Conservation (phyloP, 2,329 filamentous ascomycete species). For the Ceratocystis alfenasii region DNA sequence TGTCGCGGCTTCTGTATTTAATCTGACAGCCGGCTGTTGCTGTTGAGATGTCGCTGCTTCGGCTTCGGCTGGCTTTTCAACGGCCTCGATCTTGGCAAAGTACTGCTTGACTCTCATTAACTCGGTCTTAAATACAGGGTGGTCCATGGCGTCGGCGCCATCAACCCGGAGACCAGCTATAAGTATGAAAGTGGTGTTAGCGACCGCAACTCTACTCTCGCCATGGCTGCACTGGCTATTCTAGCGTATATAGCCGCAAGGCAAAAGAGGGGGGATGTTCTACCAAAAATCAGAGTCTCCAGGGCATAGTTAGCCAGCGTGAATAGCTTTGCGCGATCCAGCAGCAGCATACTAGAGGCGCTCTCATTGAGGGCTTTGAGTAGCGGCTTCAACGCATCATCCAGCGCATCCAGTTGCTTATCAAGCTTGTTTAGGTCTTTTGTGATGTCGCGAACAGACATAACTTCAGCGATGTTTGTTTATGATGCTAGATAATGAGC, state of each 20-base stretch:
- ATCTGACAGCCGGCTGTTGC: constrained; percentile 35
- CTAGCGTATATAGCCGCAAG: no score
- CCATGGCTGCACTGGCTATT: neutral
- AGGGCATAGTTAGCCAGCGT: constrained; percentile 80
- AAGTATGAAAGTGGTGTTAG: constrained; percentile 27
- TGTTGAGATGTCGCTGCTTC: constrained; percentile 26
- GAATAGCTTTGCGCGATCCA: constrained; percentile 90
- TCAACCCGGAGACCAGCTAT: constrained; percentile 62
- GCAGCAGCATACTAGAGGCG: constrained; percentile 69
- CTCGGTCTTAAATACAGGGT: constrained; percentile 67
- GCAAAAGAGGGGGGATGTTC: neutral
- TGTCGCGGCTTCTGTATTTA: constrained; percentile 66
- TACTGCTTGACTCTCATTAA: constrained; percentile 80
- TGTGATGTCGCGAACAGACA: constrained; percentile 44
- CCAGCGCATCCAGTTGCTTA: constrained; percentile 65
- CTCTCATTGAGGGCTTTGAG: constrained; percentile 53
- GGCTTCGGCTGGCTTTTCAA: constrained; percentile 42
- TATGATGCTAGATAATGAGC: no score
- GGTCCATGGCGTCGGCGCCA: constrained; percentile 67
- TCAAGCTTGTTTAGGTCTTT: constrained; percentile 63
- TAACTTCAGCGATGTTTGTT: constrained; percentile 22
- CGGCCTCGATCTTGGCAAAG: constrained; percentile 76
- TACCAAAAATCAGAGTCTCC: constrained; percentile 81
- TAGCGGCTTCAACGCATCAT: constrained; percentile 63
- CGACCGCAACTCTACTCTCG: neutral